A percentile compares a stretch with the other conserved stretches of the same genome.
Evolutionary conservation across 2,329 filamentous ascomycete genomes (phyloP).

Genomic region (Alternaria consortialis): DNA sequence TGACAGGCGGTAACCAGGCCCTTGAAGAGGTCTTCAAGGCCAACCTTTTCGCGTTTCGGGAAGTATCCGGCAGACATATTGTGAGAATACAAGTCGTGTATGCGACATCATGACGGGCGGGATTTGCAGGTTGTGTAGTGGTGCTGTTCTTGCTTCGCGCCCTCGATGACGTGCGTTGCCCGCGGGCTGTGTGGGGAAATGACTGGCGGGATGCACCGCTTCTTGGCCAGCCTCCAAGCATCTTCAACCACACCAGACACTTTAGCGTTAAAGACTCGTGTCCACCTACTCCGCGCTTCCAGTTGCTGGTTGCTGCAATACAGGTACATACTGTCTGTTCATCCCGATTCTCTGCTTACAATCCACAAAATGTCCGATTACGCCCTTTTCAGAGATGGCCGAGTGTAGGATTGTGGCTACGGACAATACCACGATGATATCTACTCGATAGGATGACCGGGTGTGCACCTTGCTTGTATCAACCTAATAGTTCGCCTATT

Average conservation of each 20-base stretch:
- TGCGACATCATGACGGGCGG: slow-evolving; percentile 8
- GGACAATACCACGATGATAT: too few relatives aligned
- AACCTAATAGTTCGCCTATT: neutral
- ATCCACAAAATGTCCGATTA: neutral
- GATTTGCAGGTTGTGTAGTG: slow-evolving; percentile 1
- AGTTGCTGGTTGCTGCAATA: neutral
- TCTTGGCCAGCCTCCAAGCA: slow-evolving; percentile 2
- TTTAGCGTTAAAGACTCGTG: neutral
- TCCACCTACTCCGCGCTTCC: neutral
- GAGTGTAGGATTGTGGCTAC: too few relatives aligned
- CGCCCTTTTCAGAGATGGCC: too few relatives aligned
- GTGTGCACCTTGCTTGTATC: neutral
- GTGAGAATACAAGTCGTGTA: neutral
- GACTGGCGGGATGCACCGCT: slow-evolving; percentile 11
- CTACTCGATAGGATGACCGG: neutral
- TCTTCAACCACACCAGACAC: neutral
- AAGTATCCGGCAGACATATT: slow-evolving; percentile 50
- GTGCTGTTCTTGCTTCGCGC: slow-evolving; percentile 15
- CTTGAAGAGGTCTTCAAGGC: slow-evolving; percentile 49
- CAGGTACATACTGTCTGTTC: neutral
- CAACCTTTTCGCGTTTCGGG: slow-evolving; percentile 50
- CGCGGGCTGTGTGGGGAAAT: slow-evolving; percentile 6
- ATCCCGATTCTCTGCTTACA: too few relatives aligned
- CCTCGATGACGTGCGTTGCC: slow-evolving; percentile 31
- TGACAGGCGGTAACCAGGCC: slow-evolving; percentile 59